Percentiles rank a stretch among this genome's conserved stretches.
phyloP scores from a whole-genome alignment of 371 early-diverging fungal genomes.

The Syncephalis plumigaleata region DNA sequence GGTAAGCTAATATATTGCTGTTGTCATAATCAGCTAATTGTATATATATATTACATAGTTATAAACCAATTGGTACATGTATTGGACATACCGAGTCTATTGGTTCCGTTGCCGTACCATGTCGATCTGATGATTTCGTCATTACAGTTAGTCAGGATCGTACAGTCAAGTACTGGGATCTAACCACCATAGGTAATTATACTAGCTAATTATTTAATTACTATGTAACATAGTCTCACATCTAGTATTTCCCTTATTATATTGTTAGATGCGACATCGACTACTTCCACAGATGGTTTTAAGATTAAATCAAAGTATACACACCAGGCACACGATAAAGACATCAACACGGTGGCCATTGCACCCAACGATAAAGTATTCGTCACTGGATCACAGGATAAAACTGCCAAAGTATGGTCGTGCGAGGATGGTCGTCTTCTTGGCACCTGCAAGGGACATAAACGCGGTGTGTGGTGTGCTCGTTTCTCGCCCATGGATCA shows the following conservation, averaged over 20 bases:
- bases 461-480: slow-evolving; percentile 89
- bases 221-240: too few relatives aligned
- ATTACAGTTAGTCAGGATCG: slow-evolving; percentile 84
- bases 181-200: slow-evolving; percentile 21
- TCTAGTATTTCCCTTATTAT: too few relatives aligned
- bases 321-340: slow-evolving; percentile 92
- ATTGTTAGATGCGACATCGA: slow-evolving; percentile 14
- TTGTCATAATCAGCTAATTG: too few relatives aligned
- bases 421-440: slow-evolving; percentile 62
- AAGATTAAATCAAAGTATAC: slow-evolving; percentile 59
- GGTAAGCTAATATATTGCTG: background rate
- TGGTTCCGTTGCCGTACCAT: slow-evolving; percentile 57
- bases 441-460: slow-evolving; percentile 82
- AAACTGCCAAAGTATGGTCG: slow-evolving; percentile 89
- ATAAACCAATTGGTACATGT: slow-evolving; percentile 46
- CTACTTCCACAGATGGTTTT: slow-evolving; percentile 17
- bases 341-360: slow-evolving; percentile 87
- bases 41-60: too few relatives aligned
- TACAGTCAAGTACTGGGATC: slow-evolving; percentile 88
- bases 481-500: slow-evolving; percentile 83
- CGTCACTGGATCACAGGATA: slow-evolving; percentile 96
- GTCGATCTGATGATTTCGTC: slow-evolving; percentile 37
- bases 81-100: slow-evolving; percentile 87
- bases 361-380: slow-evolving; percentile 84
- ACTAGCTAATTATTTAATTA: too few relatives aligned